Percentiles rank a stretch among this genome's conserved stretches.
These are phyloP conservation scores for Kregervanrija pseudodelftensis DNA, from an alignment of 805 yeast genomes.

Conservation along the genomic window DNA sequence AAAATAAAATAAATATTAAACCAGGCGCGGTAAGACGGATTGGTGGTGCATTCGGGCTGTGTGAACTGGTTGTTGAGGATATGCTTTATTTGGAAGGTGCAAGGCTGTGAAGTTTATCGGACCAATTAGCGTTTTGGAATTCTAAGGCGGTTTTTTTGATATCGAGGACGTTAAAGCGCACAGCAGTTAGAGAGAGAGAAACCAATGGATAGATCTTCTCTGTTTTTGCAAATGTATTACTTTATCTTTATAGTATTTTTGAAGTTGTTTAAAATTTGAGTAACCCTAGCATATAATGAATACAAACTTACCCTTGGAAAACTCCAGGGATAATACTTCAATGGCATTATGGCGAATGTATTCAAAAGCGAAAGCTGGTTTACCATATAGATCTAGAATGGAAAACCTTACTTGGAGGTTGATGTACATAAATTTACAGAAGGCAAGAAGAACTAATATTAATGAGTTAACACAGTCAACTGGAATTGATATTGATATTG, in stretches of 20 bases:
- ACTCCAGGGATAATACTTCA: constrained; percentile 31
- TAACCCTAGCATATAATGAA: neutral
- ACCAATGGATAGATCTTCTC: neutral
- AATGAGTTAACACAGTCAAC: neutral
- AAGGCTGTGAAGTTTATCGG: too few species aligned
- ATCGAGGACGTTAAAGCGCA: too few species aligned
- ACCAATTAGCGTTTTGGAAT: neutral
- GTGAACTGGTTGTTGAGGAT: too few species aligned
- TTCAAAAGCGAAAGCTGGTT: constrained; percentile 60
- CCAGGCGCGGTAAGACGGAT: neutral
- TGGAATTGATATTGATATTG: neutral
- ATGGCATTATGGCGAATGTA: constrained; percentile 76
- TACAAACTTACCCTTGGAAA: neutral
- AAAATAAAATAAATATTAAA: neutral
- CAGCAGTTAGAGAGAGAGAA: too few species aligned
- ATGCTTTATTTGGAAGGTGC: too few species aligned
- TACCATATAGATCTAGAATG: constrained; percentile 73
- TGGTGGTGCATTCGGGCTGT: neutral
- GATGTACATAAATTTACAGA: constrained; percentile 48
- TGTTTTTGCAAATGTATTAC: neutral
- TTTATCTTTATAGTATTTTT: neutral
- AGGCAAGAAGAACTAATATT: constrained; percentile 5
- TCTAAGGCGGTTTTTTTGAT: neutral
- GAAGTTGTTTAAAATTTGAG: neutral
- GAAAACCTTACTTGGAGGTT: constrained; percentile 84